Conservation (phyloP, 208 protist genomes). For the Willaertia magna region DNA sequence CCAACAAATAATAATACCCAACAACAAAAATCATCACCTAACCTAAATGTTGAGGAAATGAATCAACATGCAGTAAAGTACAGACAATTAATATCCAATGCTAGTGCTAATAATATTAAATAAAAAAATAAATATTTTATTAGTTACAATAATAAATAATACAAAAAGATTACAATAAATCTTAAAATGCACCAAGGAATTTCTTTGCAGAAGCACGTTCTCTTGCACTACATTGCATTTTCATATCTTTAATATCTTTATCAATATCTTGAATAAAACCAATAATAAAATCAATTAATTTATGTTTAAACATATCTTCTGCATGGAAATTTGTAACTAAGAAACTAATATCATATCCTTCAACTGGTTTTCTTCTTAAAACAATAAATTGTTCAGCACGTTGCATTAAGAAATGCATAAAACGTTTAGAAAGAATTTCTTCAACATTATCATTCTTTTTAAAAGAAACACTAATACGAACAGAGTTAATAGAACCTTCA, state of each 20-base stretch:
- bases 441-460: constrained; percentile 86
- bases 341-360: constrained; percentile 89
- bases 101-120: too few relatives aligned
- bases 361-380: constrained; percentile 74
- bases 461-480: constrained; percentile 76
- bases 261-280: constrained; percentile 85
- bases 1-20: too few relatives aligned
- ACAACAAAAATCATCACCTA: too few relatives aligned
- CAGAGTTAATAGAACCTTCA: constrained; percentile 82
- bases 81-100: too few relatives aligned
- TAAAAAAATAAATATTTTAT: too few relatives aligned
- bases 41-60: too few relatives aligned
- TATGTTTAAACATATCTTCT: constrained; percentile 76
- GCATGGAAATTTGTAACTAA: constrained; percentile 91
- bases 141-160: too few relatives aligned
- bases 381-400: constrained; percentile 85
- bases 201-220: constrained; percentile 55
- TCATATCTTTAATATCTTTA: constrained; percentile 83
- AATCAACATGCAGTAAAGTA: too few relatives aligned
- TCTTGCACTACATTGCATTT: constrained; percentile 65
- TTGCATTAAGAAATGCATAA: constrained; percentile 79
- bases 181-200: constrained; percentile 42
- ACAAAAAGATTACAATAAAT: neutral
- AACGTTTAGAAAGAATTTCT: constrained; percentile 69
- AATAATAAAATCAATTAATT: constrained; percentile 90